phyloP scores from a whole-genome alignment of 352 stramenopile species.

The Globisporangium carolinianum region DNA sequence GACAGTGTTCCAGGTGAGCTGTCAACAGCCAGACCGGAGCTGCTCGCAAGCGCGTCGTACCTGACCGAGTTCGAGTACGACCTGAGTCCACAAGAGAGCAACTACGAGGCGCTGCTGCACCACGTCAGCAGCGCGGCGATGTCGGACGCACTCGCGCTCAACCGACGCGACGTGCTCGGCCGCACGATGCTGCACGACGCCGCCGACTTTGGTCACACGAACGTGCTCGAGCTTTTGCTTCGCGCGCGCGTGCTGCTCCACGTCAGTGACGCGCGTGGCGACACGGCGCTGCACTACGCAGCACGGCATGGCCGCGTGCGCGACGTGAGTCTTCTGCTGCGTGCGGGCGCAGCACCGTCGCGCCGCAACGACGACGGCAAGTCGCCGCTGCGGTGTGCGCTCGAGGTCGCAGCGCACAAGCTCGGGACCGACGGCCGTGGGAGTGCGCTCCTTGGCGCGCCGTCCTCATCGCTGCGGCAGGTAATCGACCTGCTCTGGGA shows the following conservation, averaged over 20 bases:
- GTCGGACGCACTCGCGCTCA: constrained; percentile 38
- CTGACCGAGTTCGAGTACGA: constrained; percentile 54
- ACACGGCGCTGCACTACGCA: constrained; percentile 56
- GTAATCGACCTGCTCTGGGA: constrained; percentile 68
- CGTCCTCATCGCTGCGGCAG: constrained; percentile 32
- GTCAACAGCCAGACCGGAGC: not conserved
- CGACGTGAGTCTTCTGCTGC: constrained; percentile 46
- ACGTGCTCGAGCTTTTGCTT: constrained; percentile 45
- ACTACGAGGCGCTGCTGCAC: constrained; percentile 49
- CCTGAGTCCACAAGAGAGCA: constrained; percentile 46
- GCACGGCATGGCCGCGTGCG: constrained; percentile 34
- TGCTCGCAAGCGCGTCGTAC: constrained; percentile 27
- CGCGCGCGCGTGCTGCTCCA: constrained; percentile 39
- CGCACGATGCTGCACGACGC: constrained; percentile 60
- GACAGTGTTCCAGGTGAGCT: not conserved
- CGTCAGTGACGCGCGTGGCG: constrained; percentile 25
- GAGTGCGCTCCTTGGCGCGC: too few relatives aligned
- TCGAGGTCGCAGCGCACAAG: constrained; percentile 35
- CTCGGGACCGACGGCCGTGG: not conserved
- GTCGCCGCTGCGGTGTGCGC: constrained; percentile 40
- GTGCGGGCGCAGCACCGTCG: constrained; percentile 30
- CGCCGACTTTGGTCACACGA: constrained; percentile 42
- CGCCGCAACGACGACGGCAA: constrained; percentile 42
- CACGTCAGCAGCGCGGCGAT: constrained; percentile 27
- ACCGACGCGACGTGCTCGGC: constrained; percentile 40